Evolutionary conservation across 192 early-diverging fungal genomes (phyloP), one percentile per base, ranked within the genome.

Genomic region (Podila epicladia): DNA sequence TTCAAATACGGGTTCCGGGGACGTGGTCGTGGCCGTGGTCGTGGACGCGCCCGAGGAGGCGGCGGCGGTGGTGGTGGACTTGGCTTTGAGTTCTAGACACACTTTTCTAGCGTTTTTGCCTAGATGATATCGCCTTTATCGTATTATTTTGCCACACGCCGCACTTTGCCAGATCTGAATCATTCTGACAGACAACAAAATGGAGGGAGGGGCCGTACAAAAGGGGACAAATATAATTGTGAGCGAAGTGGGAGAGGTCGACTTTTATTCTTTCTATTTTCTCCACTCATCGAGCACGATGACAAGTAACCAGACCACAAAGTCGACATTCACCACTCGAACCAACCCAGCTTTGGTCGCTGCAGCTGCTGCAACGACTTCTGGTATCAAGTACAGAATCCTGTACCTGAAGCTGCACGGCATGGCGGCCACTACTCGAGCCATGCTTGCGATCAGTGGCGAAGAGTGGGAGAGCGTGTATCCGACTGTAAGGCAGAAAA

Each of bases 351-450:
- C 61, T 9, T 58, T 78, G 22, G 65, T 45, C 2, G 9, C 38
- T 0, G 75, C 75, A 22, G 69, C 75, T 6, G 26, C 33, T 1
- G 33, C 64, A 2, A 31, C 57, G 1, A 13, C 5, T 6, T 17
- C 17, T 28, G 32, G 38, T 9, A 58, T 71, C 17, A 45, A 35
- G 28, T 78, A 78, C 51, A 62, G 62, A 29, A 63, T 78, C 19
- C 51, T 78, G 2, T 78, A 78, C 26, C 45, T 78, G 4, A 78
- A 78, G 38, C 51, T 78, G 2, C 75, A 78, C 26, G 75, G 75
- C 22, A 67, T 78, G 75, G 75, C 75, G 0, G 75, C 75, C 0
- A 78, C 75, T 2, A 50, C 75, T 2, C 69, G 75, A 1, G 57
- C 62, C 63, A 62, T 76, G 17, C 64, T 76, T 15, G 67, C 74